These are phyloP conservation scores for Porcisia hertigi DNA, from an alignment of 208 protist genomes.

Conservation along the genomic window DNA sequence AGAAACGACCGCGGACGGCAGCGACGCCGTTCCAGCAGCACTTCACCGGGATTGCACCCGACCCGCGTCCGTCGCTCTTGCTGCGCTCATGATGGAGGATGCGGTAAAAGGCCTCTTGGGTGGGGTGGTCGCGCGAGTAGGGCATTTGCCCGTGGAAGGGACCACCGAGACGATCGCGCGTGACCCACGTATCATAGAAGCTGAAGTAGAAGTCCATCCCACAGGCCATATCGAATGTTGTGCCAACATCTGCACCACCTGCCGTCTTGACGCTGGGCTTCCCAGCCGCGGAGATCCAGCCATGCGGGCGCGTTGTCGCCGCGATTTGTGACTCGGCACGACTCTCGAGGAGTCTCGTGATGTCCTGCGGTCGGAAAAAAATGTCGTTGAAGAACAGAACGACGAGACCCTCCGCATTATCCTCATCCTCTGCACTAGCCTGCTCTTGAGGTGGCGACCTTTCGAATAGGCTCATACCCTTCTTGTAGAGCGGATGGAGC, in stretches of 20 bases:
- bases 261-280: background rate
- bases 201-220: conserved; percentile 82
- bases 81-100: conserved; percentile 18
- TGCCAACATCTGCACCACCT: background rate
- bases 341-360: conserved; percentile 65
- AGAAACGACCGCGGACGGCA: conserved; percentile 66
- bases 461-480: conserved; percentile 54
- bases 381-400: conserved; percentile 88
- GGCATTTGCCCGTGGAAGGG: conserved; percentile 42
- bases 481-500: conserved; percentile 57
- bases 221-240: conserved; percentile 77
- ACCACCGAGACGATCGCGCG: conserved; percentile 46
- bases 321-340: conserved; percentile 33
- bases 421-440: background rate
- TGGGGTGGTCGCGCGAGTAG: conserved; percentile 52
- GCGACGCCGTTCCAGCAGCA: conserved; percentile 85
- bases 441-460: background rate
- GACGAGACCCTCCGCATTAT: conserved; percentile 43
- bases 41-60: conserved; percentile 55
- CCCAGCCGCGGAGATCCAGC: conserved; percentile 11
- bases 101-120: conserved; percentile 43
- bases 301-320: conserved; percentile 24
- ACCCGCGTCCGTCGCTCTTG: background rate
- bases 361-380: conserved; percentile 63
- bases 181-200: conserved; percentile 81